Evolutionary conservation across 2,329 filamentous ascomycete genomes (phyloP), one percentile per base, ranked within the genome.

Genomic region (Fusarium algeriense): DNA sequence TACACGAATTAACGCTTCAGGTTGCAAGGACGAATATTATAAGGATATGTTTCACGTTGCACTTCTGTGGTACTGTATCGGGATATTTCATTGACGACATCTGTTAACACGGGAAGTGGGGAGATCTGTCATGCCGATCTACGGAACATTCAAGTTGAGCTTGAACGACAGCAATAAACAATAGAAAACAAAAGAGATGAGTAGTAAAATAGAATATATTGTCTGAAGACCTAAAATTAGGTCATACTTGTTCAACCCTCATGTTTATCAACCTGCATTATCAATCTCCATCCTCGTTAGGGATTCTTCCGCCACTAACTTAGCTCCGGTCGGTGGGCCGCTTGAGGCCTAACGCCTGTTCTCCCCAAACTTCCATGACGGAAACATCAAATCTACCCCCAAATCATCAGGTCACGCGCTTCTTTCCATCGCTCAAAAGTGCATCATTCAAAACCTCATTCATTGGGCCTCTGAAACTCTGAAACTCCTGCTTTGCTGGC

Each of bases 271-370:
- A 35, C 10, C 10, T 53, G 41, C 54, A 20, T 67, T 67, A 67
- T 67, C 48, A 61, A 67, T 61, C 46, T 61, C 20, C 40, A 35
- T 53, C 37, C 20, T 32, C 50, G 37, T 43, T 37, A 60, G 14
- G 26, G 20, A 23, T 44, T 40, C 34, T n/a, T 54, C 28, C 48
- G 43, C 62, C 35, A 67, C 64, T 23, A 23, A 23, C 23, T 23
- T 67, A 67, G 49, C 64, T 43, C 3, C 41, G 37, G 63, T 67
- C 62, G 55, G 56, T 62, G 55, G 64, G 32, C 37, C 30, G 34
- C 55, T 67, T 67, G 32, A 62, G 55, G 64, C 63, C 64, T 44
- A 46, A 67, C 32, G 14, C 30, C 38, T 38, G 30, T 41, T 59
- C 44, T 43, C 32, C 38, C 40, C 55, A 41, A 15, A n/a, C 19